Conservation (phyloP, 2,329 filamentous ascomycete genomes). For the Fusarium citri region DNA sequence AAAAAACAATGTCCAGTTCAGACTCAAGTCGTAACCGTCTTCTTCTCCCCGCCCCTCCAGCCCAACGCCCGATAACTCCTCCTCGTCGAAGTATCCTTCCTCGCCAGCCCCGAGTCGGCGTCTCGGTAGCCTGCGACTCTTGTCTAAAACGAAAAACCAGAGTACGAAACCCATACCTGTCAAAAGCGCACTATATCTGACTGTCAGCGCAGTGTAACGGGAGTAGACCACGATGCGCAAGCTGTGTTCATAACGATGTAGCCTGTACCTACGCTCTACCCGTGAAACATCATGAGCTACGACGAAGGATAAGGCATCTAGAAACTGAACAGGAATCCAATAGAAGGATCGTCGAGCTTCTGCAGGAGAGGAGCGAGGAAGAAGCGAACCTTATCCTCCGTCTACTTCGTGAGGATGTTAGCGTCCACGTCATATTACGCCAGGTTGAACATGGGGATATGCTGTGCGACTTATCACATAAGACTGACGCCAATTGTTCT, state of each 20-base stretch:
- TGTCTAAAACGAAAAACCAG: slow-evolving; percentile 14
- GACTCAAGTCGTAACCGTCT: neutral
- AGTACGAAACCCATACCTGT: neutral
- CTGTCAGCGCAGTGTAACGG: slow-evolving; percentile 3
- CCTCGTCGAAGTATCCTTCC: neutral
- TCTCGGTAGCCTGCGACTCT: slow-evolving; percentile 9
- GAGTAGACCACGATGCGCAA: neutral
- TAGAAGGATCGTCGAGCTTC: neutral
- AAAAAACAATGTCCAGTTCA: neutral
- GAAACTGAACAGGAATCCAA: neutral
- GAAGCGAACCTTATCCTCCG: slow-evolving; percentile 9
- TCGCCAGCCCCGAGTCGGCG: neutral
- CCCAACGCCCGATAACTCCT: too few species aligned
- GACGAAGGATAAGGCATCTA: neutral
- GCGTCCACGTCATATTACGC: neutral
- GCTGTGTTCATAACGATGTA: neutral
- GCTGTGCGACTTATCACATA: slow-evolving; percentile 1
- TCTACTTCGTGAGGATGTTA: slow-evolving; percentile 3
- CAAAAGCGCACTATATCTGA: neutral
- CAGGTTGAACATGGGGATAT: slow-evolving; percentile 27
- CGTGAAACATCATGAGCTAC: neutral
- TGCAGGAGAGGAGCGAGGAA: neutral
- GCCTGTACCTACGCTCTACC: neutral
- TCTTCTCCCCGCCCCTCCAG: slow-evolving; percentile 3
- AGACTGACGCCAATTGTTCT: too few species aligned